A percentile compares a stretch with the other conserved stretches of the same genome.
Conservation (phyloP, 2,329 filamentous ascomycete species). For the Malbranchea zuffiana region DNA sequence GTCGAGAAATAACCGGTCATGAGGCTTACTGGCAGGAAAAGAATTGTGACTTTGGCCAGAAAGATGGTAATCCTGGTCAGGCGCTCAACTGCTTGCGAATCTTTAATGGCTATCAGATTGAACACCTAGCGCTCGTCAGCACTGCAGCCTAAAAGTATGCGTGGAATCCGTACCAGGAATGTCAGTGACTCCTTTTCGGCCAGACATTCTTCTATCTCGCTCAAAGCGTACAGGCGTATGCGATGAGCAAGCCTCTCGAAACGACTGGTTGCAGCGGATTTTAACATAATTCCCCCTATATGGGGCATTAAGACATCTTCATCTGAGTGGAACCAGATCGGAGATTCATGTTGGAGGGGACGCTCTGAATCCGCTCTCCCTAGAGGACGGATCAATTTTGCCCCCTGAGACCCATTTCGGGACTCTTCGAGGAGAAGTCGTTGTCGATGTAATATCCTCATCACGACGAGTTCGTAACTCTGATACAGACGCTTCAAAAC, state of each 20-base stretch:
- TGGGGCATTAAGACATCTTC: constrained; percentile 6
- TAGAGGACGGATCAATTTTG: constrained; percentile 3
- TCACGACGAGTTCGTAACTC: constrained; percentile 51
- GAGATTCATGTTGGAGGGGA: constrained; percentile 1
- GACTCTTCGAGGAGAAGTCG: constrained; percentile 30
- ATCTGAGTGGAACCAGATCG: constrained; percentile 8
- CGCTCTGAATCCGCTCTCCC: constrained; percentile 1
- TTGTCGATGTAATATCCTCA: constrained; percentile 47
- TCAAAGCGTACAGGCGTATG: constrained; percentile 51
- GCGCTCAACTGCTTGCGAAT: constrained; percentile 59
- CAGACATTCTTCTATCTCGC: constrained; percentile 53
- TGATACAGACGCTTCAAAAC: constrained; percentile 53
- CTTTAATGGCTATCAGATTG: constrained; percentile 64
- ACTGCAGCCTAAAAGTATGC: not conserved
- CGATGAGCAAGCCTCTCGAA: constrained; percentile 52
- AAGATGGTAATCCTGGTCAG: constrained; percentile 62
- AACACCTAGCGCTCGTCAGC: constrained; percentile 48
- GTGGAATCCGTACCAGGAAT: constrained; percentile 44
- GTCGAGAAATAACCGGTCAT: constrained; percentile 66
- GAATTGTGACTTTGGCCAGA: constrained; percentile 61
- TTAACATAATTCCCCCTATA: constrained; percentile 33
- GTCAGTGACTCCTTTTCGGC: constrained; percentile 61
- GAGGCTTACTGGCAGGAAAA: constrained; percentile 64
- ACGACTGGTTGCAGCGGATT: constrained; percentile 43
- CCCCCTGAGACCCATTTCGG: constrained; percentile 15